These are phyloP conservation scores for Fusarium temperatum DNA, from an alignment of 2,329 filamentous ascomycete genomes.

Conservation along the genomic window DNA sequence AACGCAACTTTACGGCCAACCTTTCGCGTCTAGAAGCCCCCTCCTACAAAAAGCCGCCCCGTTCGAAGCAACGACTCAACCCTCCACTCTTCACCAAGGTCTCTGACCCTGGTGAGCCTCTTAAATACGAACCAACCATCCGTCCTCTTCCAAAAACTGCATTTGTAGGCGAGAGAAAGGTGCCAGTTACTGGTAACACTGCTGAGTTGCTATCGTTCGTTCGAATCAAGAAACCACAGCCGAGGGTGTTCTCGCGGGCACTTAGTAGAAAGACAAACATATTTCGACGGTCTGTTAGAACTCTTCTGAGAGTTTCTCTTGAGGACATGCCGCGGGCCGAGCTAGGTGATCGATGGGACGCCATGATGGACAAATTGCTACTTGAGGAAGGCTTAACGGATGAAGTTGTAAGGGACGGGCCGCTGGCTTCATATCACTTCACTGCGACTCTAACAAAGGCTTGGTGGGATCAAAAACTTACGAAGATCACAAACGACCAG, in stretches of 20 bases:
- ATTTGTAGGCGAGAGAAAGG: constrained; percentile 51
- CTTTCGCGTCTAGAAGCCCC: constrained; percentile 30
- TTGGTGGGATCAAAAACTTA: constrained; percentile 47
- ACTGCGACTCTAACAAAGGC: constrained; percentile 44
- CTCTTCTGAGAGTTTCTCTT: constrained; percentile 51
- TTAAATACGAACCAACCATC: constrained; percentile 57
- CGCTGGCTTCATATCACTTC: constrained; percentile 43
- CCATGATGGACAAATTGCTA: constrained; percentile 45
- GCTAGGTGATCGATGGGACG: constrained; percentile 62
- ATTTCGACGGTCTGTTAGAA: constrained; percentile 53
- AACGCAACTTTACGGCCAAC: constrained; percentile 35
- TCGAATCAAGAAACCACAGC: constrained; percentile 72
- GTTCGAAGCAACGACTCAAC: constrained; percentile 22
- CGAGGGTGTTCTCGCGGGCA: constrained; percentile 64
- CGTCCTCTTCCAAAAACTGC: constrained; percentile 59
- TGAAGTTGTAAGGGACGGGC: constrained; percentile 1
- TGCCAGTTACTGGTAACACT: constrained; percentile 65
- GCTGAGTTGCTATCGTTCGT: constrained; percentile 70
- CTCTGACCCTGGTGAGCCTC: constrained; percentile 48
- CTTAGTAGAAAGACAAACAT: constrained; percentile 60
- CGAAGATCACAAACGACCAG: constrained; percentile 49
- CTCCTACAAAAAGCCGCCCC: neutral
- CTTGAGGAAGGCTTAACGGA: constrained; percentile 17
- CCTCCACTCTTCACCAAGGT: constrained; percentile 47
- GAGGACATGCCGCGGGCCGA: constrained; percentile 44